Percentiles rank a stretch among this genome's conserved stretches.
These are phyloP conservation scores for Neurospora sp. DNA, from an alignment of 495 filamentous ascomycete genomes.

Conservation along the genomic window DNA sequence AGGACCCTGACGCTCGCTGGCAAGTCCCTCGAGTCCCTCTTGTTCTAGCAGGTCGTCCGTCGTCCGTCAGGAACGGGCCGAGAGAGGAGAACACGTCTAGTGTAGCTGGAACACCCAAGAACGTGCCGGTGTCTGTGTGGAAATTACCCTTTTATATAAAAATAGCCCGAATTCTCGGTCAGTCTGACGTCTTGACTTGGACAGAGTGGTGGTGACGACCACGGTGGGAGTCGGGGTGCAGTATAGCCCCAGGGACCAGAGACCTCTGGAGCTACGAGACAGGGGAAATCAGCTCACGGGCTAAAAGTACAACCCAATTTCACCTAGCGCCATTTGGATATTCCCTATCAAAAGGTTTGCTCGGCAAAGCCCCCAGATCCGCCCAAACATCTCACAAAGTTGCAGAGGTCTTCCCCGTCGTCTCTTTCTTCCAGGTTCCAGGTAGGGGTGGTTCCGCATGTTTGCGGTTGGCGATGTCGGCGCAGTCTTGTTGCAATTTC, in stretches of 20 bases:
- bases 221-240: background rate
- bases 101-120: background rate
- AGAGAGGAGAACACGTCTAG: background rate
- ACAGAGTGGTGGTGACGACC: background rate
- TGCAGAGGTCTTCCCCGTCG: background rate
- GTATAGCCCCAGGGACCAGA: background rate
- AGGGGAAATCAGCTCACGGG: background rate
- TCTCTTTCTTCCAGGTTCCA: background rate
- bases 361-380: too few species aligned
- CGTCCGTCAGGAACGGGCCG: background rate
- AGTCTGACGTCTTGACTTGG: background rate
- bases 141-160: background rate
- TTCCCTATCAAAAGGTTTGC: too few species aligned
- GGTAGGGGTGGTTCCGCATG: background rate
- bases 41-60: background rate
- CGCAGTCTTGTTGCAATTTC: background rate
- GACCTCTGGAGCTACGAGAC: background rate
- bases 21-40: background rate
- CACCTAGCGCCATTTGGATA: background rate
- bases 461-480: background rate
- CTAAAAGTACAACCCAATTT: background rate
- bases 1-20: background rate
- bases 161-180: background rate
- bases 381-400: background rate
- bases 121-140: background rate